Evolutionary conservation across 306 rosid genomes (phyloP).

Genomic region (Sechiopsis laciniata): DNA sequence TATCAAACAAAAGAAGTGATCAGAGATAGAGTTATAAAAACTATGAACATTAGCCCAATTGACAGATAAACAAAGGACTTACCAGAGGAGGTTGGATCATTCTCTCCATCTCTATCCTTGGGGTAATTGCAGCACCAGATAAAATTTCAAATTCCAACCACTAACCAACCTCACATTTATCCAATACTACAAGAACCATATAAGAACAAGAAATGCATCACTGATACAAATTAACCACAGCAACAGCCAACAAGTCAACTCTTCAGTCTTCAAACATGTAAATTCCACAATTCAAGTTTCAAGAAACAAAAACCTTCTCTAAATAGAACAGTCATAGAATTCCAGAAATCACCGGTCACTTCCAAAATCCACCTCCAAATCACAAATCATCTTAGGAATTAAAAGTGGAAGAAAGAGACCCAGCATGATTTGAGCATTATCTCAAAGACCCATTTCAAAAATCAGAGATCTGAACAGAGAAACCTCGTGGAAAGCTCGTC

Average conservation of each 20-base stretch:
- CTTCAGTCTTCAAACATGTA: background rate
- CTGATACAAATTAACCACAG: background rate
- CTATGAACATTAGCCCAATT: background rate
- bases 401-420: conserved; percentile 3
- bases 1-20: background rate
- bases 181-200: conserved; percentile 5
- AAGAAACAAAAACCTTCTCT: background rate
- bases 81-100: conserved; percentile 28
- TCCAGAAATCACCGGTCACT: conserved; percentile 16
- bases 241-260: background rate
- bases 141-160: background rate
- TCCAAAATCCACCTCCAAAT: conserved; percentile 20
- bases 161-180: conserved; percentile 12
- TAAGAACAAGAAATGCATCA: conserved; percentile 17
- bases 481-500: conserved; percentile 15
- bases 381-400: conserved; percentile 11
- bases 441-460: conserved; percentile 20
- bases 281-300: conserved; percentile 15
- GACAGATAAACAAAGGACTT: background rate
- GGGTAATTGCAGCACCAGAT: conserved; percentile 13
- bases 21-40: background rate
- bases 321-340: conserved; percentile 1
- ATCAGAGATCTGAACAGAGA: conserved; percentile 18
- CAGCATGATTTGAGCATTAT: conserved; percentile 19
- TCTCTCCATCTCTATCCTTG: conserved; percentile 25